Evolutionary conservation across 306 rosid species (phyloP), one percentile per base, ranked within the genome.

Genomic region (Argentina anserina): DNA sequence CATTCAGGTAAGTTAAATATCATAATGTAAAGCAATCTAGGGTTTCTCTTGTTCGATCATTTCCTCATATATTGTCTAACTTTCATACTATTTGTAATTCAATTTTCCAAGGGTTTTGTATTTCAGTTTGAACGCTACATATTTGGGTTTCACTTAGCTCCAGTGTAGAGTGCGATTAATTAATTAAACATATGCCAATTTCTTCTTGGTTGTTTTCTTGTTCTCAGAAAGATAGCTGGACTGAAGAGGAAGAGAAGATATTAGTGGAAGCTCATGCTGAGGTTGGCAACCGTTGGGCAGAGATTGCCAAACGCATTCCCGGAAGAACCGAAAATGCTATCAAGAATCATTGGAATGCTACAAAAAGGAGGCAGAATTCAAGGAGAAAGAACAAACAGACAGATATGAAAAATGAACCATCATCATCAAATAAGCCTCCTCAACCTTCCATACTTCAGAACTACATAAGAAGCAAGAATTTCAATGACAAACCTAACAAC

Each of bases 321-420:
- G 98, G 97, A 60, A 85, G 97, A 78, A 93, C 97, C 0, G 98
- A 93, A 61, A 93, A 93, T 29, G 79, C 98, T 0, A 93, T 93
- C 8, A 93, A 93, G 74, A 93, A 91, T 76, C 98, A 93, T 66
- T 93, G 98, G 98, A 93, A 93, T 67, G 97, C 97, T 33, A 93
- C 96, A 0, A 93, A 87, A 29, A 85, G 97, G 58, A 89, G 94
- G 75, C 98, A 89, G 70, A 91, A 88, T 55, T 91, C 95, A 40
- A 84, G 72, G 78, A 89, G 94, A 76, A 93, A 89, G 79, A 85
- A 81, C 80, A 90, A 84, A 67, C 88, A 72, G 47, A 45, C 90
- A 47, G 65, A 31, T 8, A 21, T 9, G 26, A 65, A 81, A 49
- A 41, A 34, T 20, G 63, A 69, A 29, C 17, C 73, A 10, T 50